A percentile compares a stretch with the other conserved stretches of the same genome.
phyloP scores from a whole-genome alignment of 2,329 filamentous ascomycete genomes.

The Capronia epimyces region DNA sequence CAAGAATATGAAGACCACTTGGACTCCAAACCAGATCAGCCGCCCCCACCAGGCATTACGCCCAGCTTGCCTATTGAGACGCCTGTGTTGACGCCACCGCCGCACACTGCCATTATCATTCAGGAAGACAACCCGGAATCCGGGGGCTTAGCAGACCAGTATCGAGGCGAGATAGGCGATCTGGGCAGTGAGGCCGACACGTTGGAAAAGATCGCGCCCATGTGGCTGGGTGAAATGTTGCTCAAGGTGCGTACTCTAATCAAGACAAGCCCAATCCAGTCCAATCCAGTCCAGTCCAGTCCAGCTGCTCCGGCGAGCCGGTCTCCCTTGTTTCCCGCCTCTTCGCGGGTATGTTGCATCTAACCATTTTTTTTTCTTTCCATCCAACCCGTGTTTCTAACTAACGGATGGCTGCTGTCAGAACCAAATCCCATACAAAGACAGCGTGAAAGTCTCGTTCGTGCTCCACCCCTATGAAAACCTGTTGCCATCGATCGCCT shows the following conservation, averaged over 20 bases:
- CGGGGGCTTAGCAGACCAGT: conserved; percentile 72
- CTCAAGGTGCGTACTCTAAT: conserved; percentile 51
- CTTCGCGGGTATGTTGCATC: too few relatives aligned
- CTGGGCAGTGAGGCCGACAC: conserved; percentile 71
- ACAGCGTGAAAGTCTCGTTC: conserved; percentile 95
- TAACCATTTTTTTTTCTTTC: too few relatives aligned
- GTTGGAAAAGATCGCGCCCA: conserved; percentile 79
- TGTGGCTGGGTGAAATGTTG: conserved; percentile 87
- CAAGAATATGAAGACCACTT: conserved; percentile 44
- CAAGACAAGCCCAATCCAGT: too few relatives aligned
- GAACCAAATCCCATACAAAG: conserved; percentile 78
- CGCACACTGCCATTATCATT: conserved; percentile 56
- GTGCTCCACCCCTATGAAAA: conserved; percentile 77
- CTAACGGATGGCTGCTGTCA: conserved; percentile 32
- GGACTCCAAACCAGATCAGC: conserved; percentile 35
- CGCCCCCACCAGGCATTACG: conserved; percentile 37
- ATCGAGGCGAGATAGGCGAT: conserved; percentile 77
- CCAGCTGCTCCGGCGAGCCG: too few relatives aligned
- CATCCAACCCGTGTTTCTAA: neutral
- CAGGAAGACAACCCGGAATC: conserved; percentile 60
- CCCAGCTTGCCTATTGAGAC: conserved; percentile 44
- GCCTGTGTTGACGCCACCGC: conserved; percentile 40
- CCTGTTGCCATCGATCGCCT: conserved; percentile 66
- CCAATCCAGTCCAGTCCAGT: too few relatives aligned
- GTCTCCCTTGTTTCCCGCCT: too few relatives aligned